phyloP scores from a whole-genome alignment of 108 stramenopile species.

The Skeletonema grethae region DNA sequence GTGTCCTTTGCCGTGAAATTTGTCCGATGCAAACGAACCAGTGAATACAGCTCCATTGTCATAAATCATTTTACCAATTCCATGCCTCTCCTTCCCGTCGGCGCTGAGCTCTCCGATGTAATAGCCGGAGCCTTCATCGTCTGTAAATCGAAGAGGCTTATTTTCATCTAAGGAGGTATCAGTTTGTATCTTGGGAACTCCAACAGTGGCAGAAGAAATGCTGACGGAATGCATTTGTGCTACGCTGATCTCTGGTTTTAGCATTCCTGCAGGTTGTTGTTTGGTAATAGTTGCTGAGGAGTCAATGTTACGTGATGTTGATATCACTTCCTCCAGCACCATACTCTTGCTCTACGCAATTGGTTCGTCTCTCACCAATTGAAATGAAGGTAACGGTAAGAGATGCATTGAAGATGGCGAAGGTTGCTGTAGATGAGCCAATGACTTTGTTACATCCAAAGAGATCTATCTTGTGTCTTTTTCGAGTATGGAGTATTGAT shows the following conservation, averaged over 20 bases:
- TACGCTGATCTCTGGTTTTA: not conserved
- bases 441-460: too few relatives aligned
- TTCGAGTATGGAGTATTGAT: too few relatives aligned
- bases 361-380: not conserved
- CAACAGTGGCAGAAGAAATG: not conserved
- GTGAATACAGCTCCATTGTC: conserved; percentile 16
- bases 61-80: conserved; percentile 11
- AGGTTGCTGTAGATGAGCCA: too few relatives aligned
- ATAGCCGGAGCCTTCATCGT: not conserved
- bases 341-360: not conserved
- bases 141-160: not conserved
- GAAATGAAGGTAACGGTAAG: too few relatives aligned
- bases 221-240: not conserved
- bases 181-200: conserved; percentile 11
- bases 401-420: too few relatives aligned
- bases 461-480: too few relatives aligned
- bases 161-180: not conserved
- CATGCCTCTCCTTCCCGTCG: conserved; percentile 12
- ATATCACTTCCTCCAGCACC: not conserved
- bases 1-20: conserved; percentile 12
- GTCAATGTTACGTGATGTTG: not conserved
- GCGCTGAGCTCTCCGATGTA: conserved; percentile 1
- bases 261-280: not conserved
- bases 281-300: not conserved
- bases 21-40: conserved; percentile 14